Base-by-base conservation (phyloP, 2,329 filamentous ascomycete genomes). In the Ramularia collo-cygni region DNA sequence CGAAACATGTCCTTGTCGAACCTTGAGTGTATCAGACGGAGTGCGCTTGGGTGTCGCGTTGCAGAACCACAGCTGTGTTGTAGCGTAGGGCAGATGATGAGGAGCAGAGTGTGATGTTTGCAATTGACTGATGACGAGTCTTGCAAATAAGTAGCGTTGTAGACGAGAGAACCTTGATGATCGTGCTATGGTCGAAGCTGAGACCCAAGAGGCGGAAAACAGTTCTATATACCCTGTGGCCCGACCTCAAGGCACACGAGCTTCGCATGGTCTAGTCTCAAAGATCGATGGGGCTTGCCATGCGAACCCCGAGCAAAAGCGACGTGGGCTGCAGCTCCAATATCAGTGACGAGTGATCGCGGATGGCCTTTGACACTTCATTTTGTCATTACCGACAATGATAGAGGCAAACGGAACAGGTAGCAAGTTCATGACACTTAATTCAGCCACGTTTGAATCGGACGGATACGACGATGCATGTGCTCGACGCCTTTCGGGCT, bases 221-320 rank as follows among this genome's bases (percentile, higher is more conserved):
- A 35, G 28, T 41, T 36, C 38, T 47, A 50, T 50, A 50, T 50
- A 50, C 40, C 42, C 38, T 45, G 41, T 41, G 42, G 39, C 10
- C 45, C 38, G 38, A 28, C 39, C 40, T 30, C 21, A 12, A 16
- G 27, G 31, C n/a, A 34, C 33, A 43, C 38, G 30, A 41, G 30
- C 41, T 38, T 41, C 34, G 38, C 40, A 36, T 42, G 37, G 43
- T 18, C 16, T 8, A 13, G 31, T 4, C 16, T 16, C 16, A 33
- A n/a, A 19, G 14, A 21, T 21, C 33, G 34, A 7, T 16, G 18
- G 36, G 21, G 24, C 39, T 33, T 38, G 38, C 36, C 44, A 46
- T 46, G 43, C 32, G 42, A 44, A 26, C 27, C 28, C 40, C 46
- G 37, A 44, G 43, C 17, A 40, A 32, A 26, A 40, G 43, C 43